Base-by-base conservation (phyloP, 108 stramenopile genomes). In the Nitzschia sp. region DNA sequence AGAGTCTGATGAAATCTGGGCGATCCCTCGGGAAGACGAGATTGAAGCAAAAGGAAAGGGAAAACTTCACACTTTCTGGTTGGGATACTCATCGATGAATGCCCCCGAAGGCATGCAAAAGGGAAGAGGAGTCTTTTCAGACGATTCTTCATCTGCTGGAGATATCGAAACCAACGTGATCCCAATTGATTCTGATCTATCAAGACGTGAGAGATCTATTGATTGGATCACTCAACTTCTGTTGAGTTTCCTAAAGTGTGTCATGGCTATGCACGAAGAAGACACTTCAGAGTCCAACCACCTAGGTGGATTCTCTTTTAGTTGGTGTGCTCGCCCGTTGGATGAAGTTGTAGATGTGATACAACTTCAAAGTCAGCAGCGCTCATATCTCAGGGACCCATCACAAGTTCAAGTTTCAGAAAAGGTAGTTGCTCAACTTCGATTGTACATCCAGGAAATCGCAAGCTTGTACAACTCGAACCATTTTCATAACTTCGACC, bases 401-500 rank as follows among this genome's bases (percentile, higher is more conserved):
- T 22, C 25, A 10, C 24, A 40, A 41, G 50, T 59, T 39, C 48
- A 70, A 7, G n/a, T 70, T 51, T 9, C 53, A n/a, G n/a, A 41
- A 24, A 39, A 51, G 40, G 69, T 51, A 6, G 17, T 51, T 10
- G n/a, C 3, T 29, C 56, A 73, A 17, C 64, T 73, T 15, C 34
- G 52, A n/a, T 20, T 50, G 26, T 75, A 43, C 41, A 53, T 75
- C 10, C 17, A 43, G 6, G 25, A 19, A 3, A 67, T 72, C n/a
- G 54, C 77, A 41, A 19, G 40, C 12, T 63, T 76, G 66, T 81
- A 81, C 54, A 58, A 65, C 24, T 64, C 69, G 12, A 71, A 75
- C 42, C 67, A 63, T 1, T 83, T 77, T 38, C 82, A 83, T 25
- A 54, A 54, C 21, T 54, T 54, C 8, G 53, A 54, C 6, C 61